Conservation (phyloP, 2,329 filamentous ascomycete species). For the Monosporascus sp. region DNA sequence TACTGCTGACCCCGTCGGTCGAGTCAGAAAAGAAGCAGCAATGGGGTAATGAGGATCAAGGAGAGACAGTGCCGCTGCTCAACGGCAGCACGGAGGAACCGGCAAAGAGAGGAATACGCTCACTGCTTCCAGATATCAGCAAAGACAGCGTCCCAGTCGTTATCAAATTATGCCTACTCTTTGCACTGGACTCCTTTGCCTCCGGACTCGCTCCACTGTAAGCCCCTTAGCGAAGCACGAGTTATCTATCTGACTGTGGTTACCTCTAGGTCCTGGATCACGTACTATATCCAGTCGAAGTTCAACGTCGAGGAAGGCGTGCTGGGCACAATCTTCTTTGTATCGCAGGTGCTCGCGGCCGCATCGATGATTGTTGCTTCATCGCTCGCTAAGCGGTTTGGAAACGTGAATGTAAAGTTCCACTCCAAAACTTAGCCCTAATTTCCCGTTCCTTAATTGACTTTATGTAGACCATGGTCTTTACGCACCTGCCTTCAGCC, state of each 20-base stretch:
- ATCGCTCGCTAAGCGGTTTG: conserved; percentile 49
- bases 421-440: conserved; percentile 26
- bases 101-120: conserved; percentile 8
- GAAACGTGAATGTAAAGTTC: conserved; percentile 59
- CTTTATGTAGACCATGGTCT: conserved; percentile 61
- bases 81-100: background rate
- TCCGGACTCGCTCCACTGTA: conserved; percentile 63
- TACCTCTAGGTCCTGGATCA: conserved; percentile 48
- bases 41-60: conserved; percentile 3
- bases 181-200: conserved; percentile 34
- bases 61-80: conserved; percentile 19
- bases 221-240: conserved; percentile 45
- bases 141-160: conserved; percentile 40
- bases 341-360: conserved; percentile 46
- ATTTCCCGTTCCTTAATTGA: conserved; percentile 15
- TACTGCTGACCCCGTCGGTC: conserved; percentile 37
- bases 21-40: conserved; percentile 26
- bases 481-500: conserved; percentile 66
- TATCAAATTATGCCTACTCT: conserved; percentile 56
- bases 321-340: conserved; percentile 51
- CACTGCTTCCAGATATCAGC: conserved; percentile 49
- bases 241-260: conserved; percentile 10
- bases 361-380: conserved; percentile 48
- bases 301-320: conserved; percentile 43
- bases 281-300: conserved; percentile 48